Evolutionary conservation across 2,329 filamentous ascomycete genomes (phyloP), one percentile per base, ranked within the genome.

Genomic region (Fusarium sp.): DNA sequence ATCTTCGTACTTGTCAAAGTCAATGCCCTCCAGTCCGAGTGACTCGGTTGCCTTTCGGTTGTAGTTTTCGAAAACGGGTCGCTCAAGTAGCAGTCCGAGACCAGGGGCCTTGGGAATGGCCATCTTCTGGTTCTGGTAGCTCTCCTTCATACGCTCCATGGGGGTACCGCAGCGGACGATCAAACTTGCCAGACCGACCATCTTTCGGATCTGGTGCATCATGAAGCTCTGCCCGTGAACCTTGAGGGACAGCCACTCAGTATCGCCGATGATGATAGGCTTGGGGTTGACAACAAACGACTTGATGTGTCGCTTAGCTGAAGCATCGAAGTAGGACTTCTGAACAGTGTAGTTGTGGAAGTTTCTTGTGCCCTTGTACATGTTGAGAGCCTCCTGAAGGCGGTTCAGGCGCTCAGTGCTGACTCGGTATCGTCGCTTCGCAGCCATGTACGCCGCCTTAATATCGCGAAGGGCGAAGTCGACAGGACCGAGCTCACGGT

Each of bases 141-240:
- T 93, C 66, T 97, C 88, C 1, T 83, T 79, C 73, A 99, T 92
- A 29, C 92, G 88, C 14, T 88, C 83, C 6, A 90, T 84, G 6
- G 92, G 86, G n/a, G 91, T 91, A 53, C 94, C 96, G 79, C 92
- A 97, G 40, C 96, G 91, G 9, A 97, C 91, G 8, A 95, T 85
- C 65, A 99, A 85, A 34, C 93, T 90, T 11, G 90, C 93, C 91
- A 99, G 94, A 60, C 93, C 94, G 18, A 99, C 93, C 96, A 99
- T 98, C 83, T 98, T 99, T 77, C 96, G 91, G 81, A 99, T 99
- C 83, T 99, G 96, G 81, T 99, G 96, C 96, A 99, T 99, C 96
- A 99, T 99, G 86, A 99, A 99, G 77, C 92, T 95, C 81, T 99
- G 96, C 0, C 96, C 96, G 81, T 99, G 96, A 25, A 99, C 95